Evolutionary conservation across 495 filamentous ascomycete genomes (phyloP).

Genomic region (Copromyces sp.): DNA sequence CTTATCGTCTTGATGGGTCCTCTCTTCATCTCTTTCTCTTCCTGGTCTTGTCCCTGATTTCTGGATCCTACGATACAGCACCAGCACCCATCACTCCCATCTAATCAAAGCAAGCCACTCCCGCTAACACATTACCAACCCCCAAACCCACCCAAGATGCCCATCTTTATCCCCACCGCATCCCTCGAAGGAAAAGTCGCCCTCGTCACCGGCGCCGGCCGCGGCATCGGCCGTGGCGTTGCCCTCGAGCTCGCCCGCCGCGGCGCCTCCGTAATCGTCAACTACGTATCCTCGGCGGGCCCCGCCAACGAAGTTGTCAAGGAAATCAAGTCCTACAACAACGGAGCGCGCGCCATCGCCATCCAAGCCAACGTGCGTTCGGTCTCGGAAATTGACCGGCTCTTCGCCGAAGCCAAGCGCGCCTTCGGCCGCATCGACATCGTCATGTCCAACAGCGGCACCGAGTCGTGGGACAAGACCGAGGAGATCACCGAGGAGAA

Average conservation of each 20-base stretch:
- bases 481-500: constrained; percentile 64
- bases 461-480: constrained; percentile 51
- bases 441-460: constrained; percentile 61
- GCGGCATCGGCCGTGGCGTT: constrained; percentile 66
- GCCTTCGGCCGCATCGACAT: constrained; percentile 65
- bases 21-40: background rate
- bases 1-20: background rate
- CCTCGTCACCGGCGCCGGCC: constrained; percentile 60
- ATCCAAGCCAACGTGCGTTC: constrained; percentile 70
- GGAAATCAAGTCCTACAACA: constrained; percentile 24
- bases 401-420: constrained; percentile 53
- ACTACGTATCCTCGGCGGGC: constrained; percentile 57
- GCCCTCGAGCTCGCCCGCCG: constrained; percentile 66
- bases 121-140: background rate
- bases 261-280: constrained; percentile 64
- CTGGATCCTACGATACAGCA: background rate
- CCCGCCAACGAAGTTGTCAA: constrained; percentile 56
- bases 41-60: background rate
- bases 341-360: constrained; percentile 50
- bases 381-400: constrained; percentile 48
- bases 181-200: constrained; percentile 57
- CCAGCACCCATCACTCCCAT: background rate
- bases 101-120: background rate
- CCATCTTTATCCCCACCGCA: constrained; percentile 24
- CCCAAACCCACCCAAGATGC: constrained; percentile 12